Evolutionary conservation across 352 stramenopile species (phyloP), one percentile per base, ranked within the genome.

Genomic region (Pythium guiyangense): DNA sequence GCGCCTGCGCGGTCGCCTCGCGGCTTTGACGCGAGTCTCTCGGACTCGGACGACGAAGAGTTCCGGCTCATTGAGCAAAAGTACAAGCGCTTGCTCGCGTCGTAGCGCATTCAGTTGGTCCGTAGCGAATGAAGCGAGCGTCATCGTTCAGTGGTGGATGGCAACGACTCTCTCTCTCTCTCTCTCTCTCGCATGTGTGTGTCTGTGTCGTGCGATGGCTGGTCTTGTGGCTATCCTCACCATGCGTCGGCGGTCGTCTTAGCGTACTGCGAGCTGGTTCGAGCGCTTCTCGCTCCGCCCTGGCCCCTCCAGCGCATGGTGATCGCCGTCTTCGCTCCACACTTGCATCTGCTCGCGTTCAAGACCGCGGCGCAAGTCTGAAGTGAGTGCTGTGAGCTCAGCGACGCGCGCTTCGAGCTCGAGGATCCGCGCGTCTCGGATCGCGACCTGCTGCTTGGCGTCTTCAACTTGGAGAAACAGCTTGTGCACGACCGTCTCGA

Each of bases 21-120:
- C 14, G 27, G 18, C 2, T 26, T n/a, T 10, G 34, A 67, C 14
- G 42, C 17, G 17, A 25, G 42, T 49, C 42, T 62, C 0, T 86
- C 73, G 5, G 82, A 92, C 59, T 90, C 82, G 22, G 82, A 92
- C 27, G 73, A 82, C 43, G 82, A 90, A 44, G 82, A 92, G 54
- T 72, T 90, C 29, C 69, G 75, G 9, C 72, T 77, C 57, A 92
- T 92, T 40, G 79, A 90, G 60, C 70, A 83, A 31, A 92, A 92
- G 51, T 92, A 92, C 60, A 76, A 73, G 52, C 63, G 60, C 26
- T 57, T 84, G 29, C 67, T 86, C 55, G 58, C 60, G 43, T 58
- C 60, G 15, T 37, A 37, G 31, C 5, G 6, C 8, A 22, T 22
- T 22, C 22, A 37, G 31, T 12, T 12, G 31, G 12, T 37, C 8